These are phyloP conservation scores for Naganishia sp. DNA, from an alignment of 1,284 basidiomycete species.

Conservation along the genomic window DNA sequence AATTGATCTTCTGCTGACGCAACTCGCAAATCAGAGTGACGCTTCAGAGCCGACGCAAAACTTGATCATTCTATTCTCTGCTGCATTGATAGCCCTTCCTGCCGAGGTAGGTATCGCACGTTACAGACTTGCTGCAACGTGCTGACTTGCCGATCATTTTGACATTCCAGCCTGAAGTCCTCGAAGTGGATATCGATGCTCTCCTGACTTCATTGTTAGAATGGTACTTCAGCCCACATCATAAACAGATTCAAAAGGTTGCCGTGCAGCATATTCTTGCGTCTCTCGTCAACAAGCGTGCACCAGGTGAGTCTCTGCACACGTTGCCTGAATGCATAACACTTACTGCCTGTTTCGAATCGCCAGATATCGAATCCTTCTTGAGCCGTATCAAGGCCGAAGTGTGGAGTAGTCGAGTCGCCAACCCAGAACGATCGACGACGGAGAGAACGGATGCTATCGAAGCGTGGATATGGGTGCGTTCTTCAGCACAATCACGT, in stretches of 20 bases:
- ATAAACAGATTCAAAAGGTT: constrained; percentile 62
- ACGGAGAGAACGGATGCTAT: constrained; percentile 56
- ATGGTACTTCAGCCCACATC: constrained; percentile 62
- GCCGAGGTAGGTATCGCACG: constrained; percentile 60
- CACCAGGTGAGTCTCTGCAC: constrained; percentile 58
- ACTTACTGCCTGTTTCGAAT: constrained; percentile 5
- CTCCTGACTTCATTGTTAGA: constrained; percentile 53
- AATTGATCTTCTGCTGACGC: background rate
- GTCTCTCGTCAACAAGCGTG: constrained; percentile 73
- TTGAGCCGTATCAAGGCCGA: constrained; percentile 47
- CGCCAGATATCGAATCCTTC: constrained; percentile 59
- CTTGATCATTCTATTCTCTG: constrained; percentile 66
- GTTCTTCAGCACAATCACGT: constrained; percentile 36
- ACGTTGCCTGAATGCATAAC: background rate
- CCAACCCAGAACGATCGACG: background rate
- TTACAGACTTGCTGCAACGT: constrained; percentile 11
- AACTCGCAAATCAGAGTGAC: constrained; percentile 39
- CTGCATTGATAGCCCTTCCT: constrained; percentile 64
- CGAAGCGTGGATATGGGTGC: constrained; percentile 70
- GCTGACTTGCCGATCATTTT: constrained; percentile 6
- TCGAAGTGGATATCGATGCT: constrained; percentile 55
- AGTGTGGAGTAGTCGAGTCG: constrained; percentile 54
- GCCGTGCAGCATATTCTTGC: constrained; percentile 65
- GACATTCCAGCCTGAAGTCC: constrained; percentile 57
- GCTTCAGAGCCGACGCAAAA: constrained; percentile 58